A percentile compares a stretch with the other conserved stretches of the same genome.
phyloP scores from a whole-genome alignment of 805 yeast genomes.

The Soucietia sequanensis region DNA sequence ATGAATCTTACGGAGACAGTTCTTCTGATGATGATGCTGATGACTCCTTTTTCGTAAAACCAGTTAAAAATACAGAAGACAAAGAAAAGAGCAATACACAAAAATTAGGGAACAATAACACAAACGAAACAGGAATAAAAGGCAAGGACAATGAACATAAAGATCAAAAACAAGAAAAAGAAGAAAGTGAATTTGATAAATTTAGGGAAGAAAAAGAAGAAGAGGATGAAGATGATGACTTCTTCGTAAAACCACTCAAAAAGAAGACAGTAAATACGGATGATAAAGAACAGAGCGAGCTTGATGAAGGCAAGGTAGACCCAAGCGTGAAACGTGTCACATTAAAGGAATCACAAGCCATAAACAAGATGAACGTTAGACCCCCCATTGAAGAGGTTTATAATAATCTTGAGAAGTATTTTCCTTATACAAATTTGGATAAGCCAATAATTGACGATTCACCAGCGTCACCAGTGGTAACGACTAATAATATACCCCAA shows the following conservation, averaged over 20 bases:
- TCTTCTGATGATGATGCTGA: constrained; percentile 26
- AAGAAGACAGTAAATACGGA: neutral
- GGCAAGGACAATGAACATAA: too few relatives aligned
- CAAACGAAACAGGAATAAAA: too few relatives aligned
- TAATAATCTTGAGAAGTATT: constrained; percentile 85
- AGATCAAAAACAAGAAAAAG: too few relatives aligned
- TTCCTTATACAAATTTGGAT: constrained; percentile 90
- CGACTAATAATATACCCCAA: neutral
- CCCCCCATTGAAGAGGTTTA: constrained; percentile 95
- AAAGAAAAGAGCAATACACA: neutral
- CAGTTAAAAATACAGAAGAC: too few relatives aligned
- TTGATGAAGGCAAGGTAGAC: too few relatives aligned
- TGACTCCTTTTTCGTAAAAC: constrained; percentile 62
- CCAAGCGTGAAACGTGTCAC: too few relatives aligned
- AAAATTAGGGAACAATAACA: neutral
- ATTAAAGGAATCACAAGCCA: constrained; percentile 6
- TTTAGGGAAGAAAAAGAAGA: too few relatives aligned
- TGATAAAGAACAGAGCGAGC: neutral
- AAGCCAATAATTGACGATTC: constrained; percentile 82
- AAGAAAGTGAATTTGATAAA: too few relatives aligned
- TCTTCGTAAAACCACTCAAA: constrained; percentile 52
- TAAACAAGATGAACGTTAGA: constrained; percentile 59
- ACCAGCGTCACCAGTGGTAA: constrained; percentile 48
- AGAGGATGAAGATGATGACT: constrained; percentile 50
- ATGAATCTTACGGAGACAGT: constrained; percentile 4